Base-by-base conservation (phyloP, 2,329 filamentous ascomycete genomes). In the Colletotrichum lindemuthianum region DNA sequence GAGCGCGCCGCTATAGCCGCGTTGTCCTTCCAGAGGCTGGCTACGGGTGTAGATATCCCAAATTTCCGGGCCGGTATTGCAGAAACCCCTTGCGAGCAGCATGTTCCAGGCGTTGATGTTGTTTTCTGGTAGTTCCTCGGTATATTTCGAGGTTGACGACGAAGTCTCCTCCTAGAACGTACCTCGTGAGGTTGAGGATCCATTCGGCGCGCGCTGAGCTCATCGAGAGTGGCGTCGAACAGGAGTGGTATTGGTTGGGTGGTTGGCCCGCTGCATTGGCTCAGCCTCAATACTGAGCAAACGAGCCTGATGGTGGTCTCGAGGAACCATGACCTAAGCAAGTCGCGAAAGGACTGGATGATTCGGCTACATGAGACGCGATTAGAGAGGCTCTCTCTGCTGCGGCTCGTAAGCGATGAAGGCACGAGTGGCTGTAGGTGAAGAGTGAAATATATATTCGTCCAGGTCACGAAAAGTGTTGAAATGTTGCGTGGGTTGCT, bases 1-100 rank as follows among this genome's bases (percentile, higher is more conserved):
- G 0, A 92, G 74, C 0, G 88, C 86, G 0, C 88, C 88, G 0
- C 86, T 78, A 12, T 91, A 76, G 0, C 88, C 89, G 12, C 84
- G 81, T 33, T 81, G 78, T 2, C 84, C 86, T 8, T 84, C 86
- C 50, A 83, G 79, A 68, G 81, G 82, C 2, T 84, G 75, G 44
- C 82, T 80, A 11, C 78, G 70, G 65, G 85, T 83, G 72, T 87
- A 89, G n/a, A 82, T 78, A 0, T 78, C 72, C 86, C 86, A 90
- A 72, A 88, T 88, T 11, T 80, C 70, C 0, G 84, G 80, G 9
- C 80, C 80, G 0, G 80, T 84, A 72, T 90, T 88, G 65, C 83
- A 79, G 67, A 81, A 82, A 13, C 80, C 81, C 2, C 84, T 83
- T 0, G 78, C 77, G 1, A 91, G 77, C 0, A 83, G 78, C 3